Evolutionary conservation across 768 basidiomycete genomes (phyloP), one percentile per base, ranked within the genome.

Genomic region (Hygrocybe coccinea): DNA sequence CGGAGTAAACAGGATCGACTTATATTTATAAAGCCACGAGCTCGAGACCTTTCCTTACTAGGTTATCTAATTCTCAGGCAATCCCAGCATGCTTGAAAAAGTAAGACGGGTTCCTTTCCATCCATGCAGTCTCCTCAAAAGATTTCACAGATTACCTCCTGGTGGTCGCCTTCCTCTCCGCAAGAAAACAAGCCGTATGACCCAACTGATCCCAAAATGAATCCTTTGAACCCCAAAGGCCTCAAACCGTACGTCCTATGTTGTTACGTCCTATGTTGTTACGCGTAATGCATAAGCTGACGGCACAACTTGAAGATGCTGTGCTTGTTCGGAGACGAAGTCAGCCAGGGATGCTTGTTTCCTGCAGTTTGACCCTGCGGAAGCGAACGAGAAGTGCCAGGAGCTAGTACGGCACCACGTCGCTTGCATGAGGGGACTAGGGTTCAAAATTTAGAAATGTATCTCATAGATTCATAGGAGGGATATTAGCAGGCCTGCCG

Each of bases 281-380:
- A n/a, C n/a, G n/a, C n/a, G n/a, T n/a, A n/a, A n/a, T n/a, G n/a
- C n/a, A n/a, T n/a, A n/a, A n/a, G n/a, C 22, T 35, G 8, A 10
- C n/a, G 10, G 15, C 17, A n/a, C 15, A 10, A 25, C 11, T 52
- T 34, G 15, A 41, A 41, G 15, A 15, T 98, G 95, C 63, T 97
- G 95, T 66, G 95, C 95, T 41, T 98, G 95, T 67, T 94, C 93
- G 2, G 80, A 92, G 63, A 95, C 94, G 2, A 98, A 98, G 70
- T 81, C 86, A 2, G 80, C 79, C n/a, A 81, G 97, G 10, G 97
- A 99, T 70, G 86, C 94, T 60, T 99, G 97, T 72, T 98, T 97
- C 77, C 76, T 98, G 57, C 81, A 83, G 55, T 82, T 79, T 62
- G 85, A 85, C 57, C 65, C 78, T 57, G 65, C 78, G 19, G 81